phyloP scores from a whole-genome alignment of 2,329 filamentous ascomycete genomes.

The Xylaria sp. region DNA sequence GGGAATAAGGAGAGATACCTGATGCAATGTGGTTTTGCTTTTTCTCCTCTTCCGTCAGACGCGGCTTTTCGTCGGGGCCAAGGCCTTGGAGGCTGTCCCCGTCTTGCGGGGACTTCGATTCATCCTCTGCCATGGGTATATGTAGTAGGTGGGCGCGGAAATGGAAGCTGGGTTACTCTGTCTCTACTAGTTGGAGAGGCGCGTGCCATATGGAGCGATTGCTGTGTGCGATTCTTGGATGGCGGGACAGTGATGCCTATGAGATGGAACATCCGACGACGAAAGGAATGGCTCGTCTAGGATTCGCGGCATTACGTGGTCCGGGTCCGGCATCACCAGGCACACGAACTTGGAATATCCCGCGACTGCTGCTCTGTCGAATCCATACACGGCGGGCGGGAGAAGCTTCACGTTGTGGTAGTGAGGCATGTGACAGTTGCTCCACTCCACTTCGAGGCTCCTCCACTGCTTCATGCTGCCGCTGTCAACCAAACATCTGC shows the following conservation, averaged over 20 bases:
- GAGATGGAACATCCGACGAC: neutral
- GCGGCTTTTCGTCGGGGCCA: slow-evolving; percentile 53
- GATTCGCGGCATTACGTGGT: slow-evolving; percentile 16
- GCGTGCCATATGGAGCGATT: slow-evolving; percentile 8
- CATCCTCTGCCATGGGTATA: slow-evolving; percentile 21
- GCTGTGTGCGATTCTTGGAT: neutral
- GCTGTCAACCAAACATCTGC: no score
- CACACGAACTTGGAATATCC: neutral
- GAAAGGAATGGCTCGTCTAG: slow-evolving; percentile 11
- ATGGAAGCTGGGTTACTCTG: neutral
- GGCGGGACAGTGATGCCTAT: neutral
- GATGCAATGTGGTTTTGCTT: slow-evolving; percentile 62
- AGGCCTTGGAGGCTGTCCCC: slow-evolving; percentile 32
- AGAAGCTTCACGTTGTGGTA: neutral
- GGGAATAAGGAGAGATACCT: slow-evolving; percentile 42
- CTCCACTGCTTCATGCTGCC: no score
- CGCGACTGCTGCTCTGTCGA: neutral
- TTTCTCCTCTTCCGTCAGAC: slow-evolving; percentile 60
- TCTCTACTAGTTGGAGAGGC: neutral
- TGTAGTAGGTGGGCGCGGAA: neutral
- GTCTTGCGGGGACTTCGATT: slow-evolving; percentile 34
- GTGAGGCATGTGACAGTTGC: slow-evolving; percentile 24
- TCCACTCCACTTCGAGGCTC: no score
- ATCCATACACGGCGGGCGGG: no score
- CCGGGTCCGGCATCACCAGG: neutral